Evolutionary conservation across 1,284 basidiomycete genomes (phyloP), one percentile per base, ranked within the genome.

Genomic region (Ceratobasidium sp.): DNA sequence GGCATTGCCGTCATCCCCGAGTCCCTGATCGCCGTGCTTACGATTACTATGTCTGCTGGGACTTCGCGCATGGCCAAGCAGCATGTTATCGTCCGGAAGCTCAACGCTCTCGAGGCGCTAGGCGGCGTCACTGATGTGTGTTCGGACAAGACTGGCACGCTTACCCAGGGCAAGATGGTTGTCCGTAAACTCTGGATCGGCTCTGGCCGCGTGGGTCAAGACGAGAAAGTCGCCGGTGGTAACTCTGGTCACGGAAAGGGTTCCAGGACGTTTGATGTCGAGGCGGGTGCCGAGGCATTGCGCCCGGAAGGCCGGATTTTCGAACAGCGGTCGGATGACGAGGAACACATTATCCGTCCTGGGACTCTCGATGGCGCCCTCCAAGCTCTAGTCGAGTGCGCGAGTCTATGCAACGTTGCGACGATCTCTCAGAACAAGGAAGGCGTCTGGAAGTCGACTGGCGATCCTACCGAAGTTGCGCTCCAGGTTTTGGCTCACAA

Each of bases 391-490:
- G 52, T 69, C 65, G 65, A 69, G 28, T 69, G 65, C 52, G 65
- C 65, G 23, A 69, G 80, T 16, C 79, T 85, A 18, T 84, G 83
- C 78, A 85, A 84, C 78, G 80, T 82, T 75, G 84, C 84, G n/a
- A 83, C 81, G 1, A 78, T 85, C 14, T 78, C 79, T 61, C 74
- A 76, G 12, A 80, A 77, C 12, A 80, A 77, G 43, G 81, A 83
- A n/a, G 85, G 84, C 30, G 80, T 84, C 69, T 91, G 89, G 89
- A 84, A 86, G 45, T 87, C 88, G 0, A 87, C 87, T 53, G 90
- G 90, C 39, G 90, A 92, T 77, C 87, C 89, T 0, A 92, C 90
- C n/a, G 86, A 88, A 76, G 83, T 86, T 36, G 88, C 88, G 0
- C 83, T 91, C 4, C 88, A 90, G 78, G 88, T 89, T 9, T 87